phyloP scores from a whole-genome alignment of 345 rosid species.

The Eucalyptus regnans region DNA sequence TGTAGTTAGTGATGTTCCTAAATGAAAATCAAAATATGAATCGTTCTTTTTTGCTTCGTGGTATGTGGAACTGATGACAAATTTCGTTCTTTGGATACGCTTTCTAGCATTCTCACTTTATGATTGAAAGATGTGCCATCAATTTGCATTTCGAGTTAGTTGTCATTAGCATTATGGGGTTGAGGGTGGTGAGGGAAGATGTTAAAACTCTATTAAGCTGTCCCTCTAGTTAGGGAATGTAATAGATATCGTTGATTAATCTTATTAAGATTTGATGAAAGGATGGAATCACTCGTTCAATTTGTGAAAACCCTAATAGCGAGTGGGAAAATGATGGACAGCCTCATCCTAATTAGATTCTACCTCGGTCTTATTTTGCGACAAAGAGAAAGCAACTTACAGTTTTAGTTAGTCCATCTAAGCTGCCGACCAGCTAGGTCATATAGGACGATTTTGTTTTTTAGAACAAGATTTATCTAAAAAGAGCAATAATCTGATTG shows the following conservation, averaged over 20 bases:
- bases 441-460: constrained; percentile 79
- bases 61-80: neutral
- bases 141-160: neutral
- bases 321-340: neutral
- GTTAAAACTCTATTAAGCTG: neutral
- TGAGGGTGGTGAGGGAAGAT: neutral
- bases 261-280: neutral
- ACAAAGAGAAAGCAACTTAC: constrained; percentile 24
- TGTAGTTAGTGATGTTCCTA: neutral
- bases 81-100: neutral
- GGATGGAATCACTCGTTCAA: neutral
- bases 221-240: neutral
- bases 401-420: constrained; percentile 82
- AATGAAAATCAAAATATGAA: neutral
- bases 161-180: neutral
- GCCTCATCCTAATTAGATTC: neutral
- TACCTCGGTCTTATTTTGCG: neutral
- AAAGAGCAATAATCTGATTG: neutral
- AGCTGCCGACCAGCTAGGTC: constrained; percentile 72
- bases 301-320: neutral
- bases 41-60: neutral
- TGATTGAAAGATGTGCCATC: neutral
- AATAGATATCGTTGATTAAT: neutral
- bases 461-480: constrained; percentile 65
- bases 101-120: neutral